Evolutionary conservation across 352 stramenopile genomes (phyloP), one percentile per base, ranked within the genome.

Genomic region (Pelagophyceae sp.): DNA sequence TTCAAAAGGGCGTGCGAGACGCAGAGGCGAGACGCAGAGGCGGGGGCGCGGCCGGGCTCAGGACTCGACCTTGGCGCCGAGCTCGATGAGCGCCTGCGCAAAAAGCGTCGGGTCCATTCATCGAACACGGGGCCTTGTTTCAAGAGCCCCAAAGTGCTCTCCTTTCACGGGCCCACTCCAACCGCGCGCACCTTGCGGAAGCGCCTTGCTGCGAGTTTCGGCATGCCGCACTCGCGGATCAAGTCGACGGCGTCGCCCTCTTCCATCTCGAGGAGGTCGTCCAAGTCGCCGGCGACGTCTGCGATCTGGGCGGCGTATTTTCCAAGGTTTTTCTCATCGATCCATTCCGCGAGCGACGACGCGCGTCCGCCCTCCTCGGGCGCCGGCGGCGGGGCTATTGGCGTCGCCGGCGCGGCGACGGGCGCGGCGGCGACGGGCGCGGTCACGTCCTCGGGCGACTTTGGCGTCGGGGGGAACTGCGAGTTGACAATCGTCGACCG

Each of bases 231-330:
- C 35, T 51, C 33, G 35, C 11, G 15, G 67, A 58, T 35, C 15
- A 74, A 37, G 19, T 74, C 67, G 33, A 6, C 67, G 67, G 67
- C 67, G 67, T 74, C 67, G 35, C 31, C 67, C 35, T 74, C 67
- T 11, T 33, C 58, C 11, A 74, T 74, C 38, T 74, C 67, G 20
- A 37, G 2, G 35, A 74, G 67, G 38, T 74, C 67, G 38, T 31
- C 19, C 35, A 51, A 25, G 38, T 74, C 67, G 6, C 67, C 33
- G 17, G 67, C 67, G 67, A 74, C 2, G 35, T 50, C 67, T 11
- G 17, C 35, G 67, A 74, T 31, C 29, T 74, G 67, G 35, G 67
- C 25, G 15, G 2, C 67, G 67, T 74, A 74, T n/a, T 74, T 74
- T 2, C 23, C 33, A 2, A 74, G 38, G 67, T 74, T 74, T 37